phyloP scores from a whole-genome alignment of 2,329 filamentous ascomycete species.

The Metarhizium guizhouense region DNA sequence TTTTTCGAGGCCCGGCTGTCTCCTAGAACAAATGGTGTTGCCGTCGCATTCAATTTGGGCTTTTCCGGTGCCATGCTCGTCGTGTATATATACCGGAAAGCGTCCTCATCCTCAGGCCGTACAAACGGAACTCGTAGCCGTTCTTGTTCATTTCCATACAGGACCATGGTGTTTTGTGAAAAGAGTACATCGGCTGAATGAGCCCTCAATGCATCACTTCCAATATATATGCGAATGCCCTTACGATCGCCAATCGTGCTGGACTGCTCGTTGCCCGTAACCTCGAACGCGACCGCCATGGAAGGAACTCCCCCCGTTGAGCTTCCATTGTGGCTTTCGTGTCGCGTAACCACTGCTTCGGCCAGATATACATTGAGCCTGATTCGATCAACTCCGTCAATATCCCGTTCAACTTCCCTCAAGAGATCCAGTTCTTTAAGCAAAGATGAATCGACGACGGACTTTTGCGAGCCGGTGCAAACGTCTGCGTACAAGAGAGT shows the following conservation, averaged over 20 bases:
- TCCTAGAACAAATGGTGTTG: slow-evolving; percentile 31
- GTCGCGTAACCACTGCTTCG: slow-evolving; percentile 74
- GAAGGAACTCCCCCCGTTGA: slow-evolving; percentile 65
- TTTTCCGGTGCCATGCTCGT: slow-evolving; percentile 44
- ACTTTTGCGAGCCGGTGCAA: slow-evolving; percentile 85
- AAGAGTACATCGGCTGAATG: slow-evolving; percentile 88
- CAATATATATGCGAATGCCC: slow-evolving; percentile 76
- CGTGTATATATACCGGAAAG: slow-evolving; percentile 71
- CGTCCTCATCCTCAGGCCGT: slow-evolving; percentile 74
- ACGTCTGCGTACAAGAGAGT: slow-evolving; percentile 85
- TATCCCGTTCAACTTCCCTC: slow-evolving; percentile 55
- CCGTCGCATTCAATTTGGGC: slow-evolving; percentile 48
- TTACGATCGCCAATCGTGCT: slow-evolving; percentile 32
- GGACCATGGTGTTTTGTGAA: slow-evolving; percentile 79
- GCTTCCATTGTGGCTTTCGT: slow-evolving; percentile 62
- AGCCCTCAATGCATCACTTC: slow-evolving; percentile 76
- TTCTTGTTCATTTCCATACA: slow-evolving; percentile 79
- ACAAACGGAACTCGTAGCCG: slow-evolving; percentile 88
- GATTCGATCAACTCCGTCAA: slow-evolving; percentile 59
- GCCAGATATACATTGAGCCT: slow-evolving; percentile 80
- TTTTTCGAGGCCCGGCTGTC: slow-evolving; percentile 19
- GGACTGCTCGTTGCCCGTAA: slow-evolving; percentile 49
- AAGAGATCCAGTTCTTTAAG: slow-evolving; percentile 65
- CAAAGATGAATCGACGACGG: slow-evolving; percentile 67
- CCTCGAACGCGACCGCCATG: slow-evolving; percentile 70